Conservation (phyloP, 2,329 filamentous ascomycete species). For the Davidsoniella neocaledoniae region DNA sequence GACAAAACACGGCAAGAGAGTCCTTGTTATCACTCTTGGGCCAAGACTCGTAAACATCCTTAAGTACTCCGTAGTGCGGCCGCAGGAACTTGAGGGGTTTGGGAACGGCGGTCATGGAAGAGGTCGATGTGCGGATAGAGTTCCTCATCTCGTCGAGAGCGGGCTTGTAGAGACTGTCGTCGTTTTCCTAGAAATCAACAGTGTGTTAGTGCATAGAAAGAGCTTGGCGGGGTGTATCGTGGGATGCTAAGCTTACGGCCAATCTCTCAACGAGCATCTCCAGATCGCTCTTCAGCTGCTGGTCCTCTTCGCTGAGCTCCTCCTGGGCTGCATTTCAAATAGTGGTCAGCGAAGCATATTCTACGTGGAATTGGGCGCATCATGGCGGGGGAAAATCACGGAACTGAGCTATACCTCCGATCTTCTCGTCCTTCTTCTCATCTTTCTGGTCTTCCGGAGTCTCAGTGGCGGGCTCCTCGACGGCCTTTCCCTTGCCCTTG, state of each 20-base stretch:
- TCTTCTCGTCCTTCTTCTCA: slow-evolving; percentile 31
- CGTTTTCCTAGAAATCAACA: slow-evolving; percentile 49
- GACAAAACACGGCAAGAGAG: slow-evolving; percentile 81
- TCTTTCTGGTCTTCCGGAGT: slow-evolving; percentile 55
- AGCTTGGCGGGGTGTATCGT: background rate
- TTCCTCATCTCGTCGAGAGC: slow-evolving; percentile 93
- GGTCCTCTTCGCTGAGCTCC: slow-evolving; percentile 93
- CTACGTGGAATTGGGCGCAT: no score
- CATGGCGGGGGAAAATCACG: background rate
- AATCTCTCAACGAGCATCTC: slow-evolving; percentile 96
- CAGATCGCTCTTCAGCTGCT: slow-evolving; percentile 93
- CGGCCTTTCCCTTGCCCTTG: slow-evolving; percentile 93
- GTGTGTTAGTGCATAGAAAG: slow-evolving; percentile 3
- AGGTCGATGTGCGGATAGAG: slow-evolving; percentile 97
- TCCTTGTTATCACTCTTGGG: slow-evolving; percentile 69
- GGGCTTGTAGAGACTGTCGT: slow-evolving; percentile 75
- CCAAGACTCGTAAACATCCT: slow-evolving; percentile 82
- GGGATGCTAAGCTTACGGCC: slow-evolving; percentile 39
- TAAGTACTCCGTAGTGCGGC: slow-evolving; percentile 85
- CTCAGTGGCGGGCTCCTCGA: slow-evolving; percentile 40
- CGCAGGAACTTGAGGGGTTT: slow-evolving; percentile 96
- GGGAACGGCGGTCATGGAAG: slow-evolving; percentile 96
- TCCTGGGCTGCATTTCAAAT: slow-evolving; percentile 33
- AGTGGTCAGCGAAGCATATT: background rate
- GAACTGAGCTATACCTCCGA: slow-evolving; percentile 28